Conservation (phyloP, 2,329 filamentous ascomycete genomes). For the Calonectria montana region DNA sequence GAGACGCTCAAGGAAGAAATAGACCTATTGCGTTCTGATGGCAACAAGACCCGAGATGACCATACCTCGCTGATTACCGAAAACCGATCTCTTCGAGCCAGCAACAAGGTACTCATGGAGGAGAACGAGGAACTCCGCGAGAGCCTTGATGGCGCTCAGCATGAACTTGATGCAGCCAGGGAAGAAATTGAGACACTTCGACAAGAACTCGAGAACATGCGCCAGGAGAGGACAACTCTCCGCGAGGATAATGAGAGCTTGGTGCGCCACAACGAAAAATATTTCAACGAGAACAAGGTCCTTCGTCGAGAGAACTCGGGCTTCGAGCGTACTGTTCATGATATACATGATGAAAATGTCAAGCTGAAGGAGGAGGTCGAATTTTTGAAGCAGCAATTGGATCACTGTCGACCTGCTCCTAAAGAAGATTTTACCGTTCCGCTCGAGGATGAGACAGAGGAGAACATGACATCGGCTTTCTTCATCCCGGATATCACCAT, state of each 20-base stretch:
- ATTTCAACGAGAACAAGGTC: constrained; percentile 65
- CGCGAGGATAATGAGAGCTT: constrained; percentile 64
- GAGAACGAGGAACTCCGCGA: constrained; percentile 59
- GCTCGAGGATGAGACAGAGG: constrained; percentile 54
- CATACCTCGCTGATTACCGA: constrained; percentile 57
- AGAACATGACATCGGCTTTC: constrained; percentile 70
- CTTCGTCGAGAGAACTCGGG: constrained; percentile 60
- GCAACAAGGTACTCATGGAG: constrained; percentile 53
- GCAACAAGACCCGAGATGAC: constrained; percentile 54
- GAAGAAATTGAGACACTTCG: constrained; percentile 55
- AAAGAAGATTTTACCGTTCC: constrained; percentile 51
- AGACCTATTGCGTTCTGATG: constrained; percentile 55
- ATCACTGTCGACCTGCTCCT: constrained; percentile 53
- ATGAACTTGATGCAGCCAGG: constrained; percentile 54
- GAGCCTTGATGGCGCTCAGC: constrained; percentile 52
- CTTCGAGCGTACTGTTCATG: constrained; percentile 59
- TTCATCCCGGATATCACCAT: constrained; percentile 70
- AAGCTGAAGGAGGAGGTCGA: constrained; percentile 61
- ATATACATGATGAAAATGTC: constrained; percentile 59
- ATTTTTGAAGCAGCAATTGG: constrained; percentile 57
- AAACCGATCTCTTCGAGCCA: constrained; percentile 57
- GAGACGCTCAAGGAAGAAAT: constrained; percentile 53
- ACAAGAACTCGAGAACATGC: constrained; percentile 51
- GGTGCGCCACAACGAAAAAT: constrained; percentile 66
- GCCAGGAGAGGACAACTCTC: constrained; percentile 58